Evolutionary conservation across 2,329 filamentous ascomycete species (phyloP), one percentile per base, ranked within the genome.

Genomic region (Cercospora citrullina): DNA sequence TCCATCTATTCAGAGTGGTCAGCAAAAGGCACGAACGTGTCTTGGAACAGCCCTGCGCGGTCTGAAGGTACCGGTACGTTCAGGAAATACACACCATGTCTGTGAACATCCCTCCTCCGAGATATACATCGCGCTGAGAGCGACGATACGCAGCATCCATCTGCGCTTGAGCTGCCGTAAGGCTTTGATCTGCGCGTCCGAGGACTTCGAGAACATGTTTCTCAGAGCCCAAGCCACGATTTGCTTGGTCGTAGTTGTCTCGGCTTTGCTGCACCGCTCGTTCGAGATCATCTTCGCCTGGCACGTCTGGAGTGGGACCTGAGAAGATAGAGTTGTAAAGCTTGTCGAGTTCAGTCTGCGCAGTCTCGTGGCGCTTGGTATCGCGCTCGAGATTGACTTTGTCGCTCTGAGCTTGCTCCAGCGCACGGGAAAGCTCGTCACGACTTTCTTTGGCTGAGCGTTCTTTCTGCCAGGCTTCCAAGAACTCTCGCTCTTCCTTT

Each of bases 401-500:
- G 2, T 77, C 79, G 16, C 72, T 69, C 14, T 78, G 70, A 0
- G 85, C 85, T 3, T 83, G 78, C 0, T 75, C 69, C 1, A 84
- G 78, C 66, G 83, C 80, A 0, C 61, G 61, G 5, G 78, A 76
- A 2, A 87, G 72, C 62, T 79, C 77, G 1, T 80, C 77, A 42
- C 82, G 79, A 60, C 80, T 73, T 45, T 82, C 80, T 57, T 82
- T 80, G 51, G 83, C 81, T 26, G 82, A 79, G 26, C 84, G 80
- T 66, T 84, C 80, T 31, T 82, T 76, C 67, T 86, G 82, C 58
- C 86, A 79, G 0, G 82, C 85, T 57, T 85, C 82, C 28, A 86
- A 80, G 74, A 87, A 88, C 69, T 87, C 85, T 53, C 79, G 77
- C 74, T 87, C 85, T 75, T 87, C 86, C 69, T 84, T 85, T 60